Percentiles rank a stretch among this genome's conserved stretches.
These are phyloP conservation scores for Epichloe typhina DNA, from an alignment of 2,329 filamentous ascomycete genomes.

Conservation along the genomic window DNA sequence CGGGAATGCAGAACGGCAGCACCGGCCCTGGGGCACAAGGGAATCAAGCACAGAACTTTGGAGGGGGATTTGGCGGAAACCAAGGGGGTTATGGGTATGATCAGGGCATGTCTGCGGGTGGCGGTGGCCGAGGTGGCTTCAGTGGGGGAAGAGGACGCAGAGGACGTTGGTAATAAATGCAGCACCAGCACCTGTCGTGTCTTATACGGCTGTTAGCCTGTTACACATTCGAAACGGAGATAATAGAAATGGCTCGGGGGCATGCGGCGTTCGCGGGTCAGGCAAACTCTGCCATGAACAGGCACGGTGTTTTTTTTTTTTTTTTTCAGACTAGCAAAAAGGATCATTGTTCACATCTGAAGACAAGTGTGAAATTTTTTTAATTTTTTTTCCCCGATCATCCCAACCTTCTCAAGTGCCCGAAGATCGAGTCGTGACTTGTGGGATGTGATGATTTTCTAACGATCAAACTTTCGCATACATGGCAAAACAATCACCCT, in stretches of 20 bases:
- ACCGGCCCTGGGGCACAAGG: conserved; percentile 31
- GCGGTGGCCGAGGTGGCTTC: conserved; percentile 18
- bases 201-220: not conserved
- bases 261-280: conserved; percentile 2
- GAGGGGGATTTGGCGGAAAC: conserved; percentile 38
- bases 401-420: too few relatives aligned
- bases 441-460: too few relatives aligned
- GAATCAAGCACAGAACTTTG: conserved; percentile 38
- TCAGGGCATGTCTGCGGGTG: conserved; percentile 30
- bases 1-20: conserved; percentile 38
- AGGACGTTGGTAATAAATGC: conserved; percentile 15
- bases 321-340: not conserved
- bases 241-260: not conserved
- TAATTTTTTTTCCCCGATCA: too few relatives aligned
- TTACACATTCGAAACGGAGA: not conserved
- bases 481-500: too few relatives aligned
- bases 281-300: not conserved
- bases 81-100: conserved; percentile 41
- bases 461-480: too few relatives aligned
- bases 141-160: conserved; percentile 19
- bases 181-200: not conserved
- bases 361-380: too few relatives aligned
- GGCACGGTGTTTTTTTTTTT: not conserved
- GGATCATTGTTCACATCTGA: not conserved
- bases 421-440: too few relatives aligned